These are phyloP conservation scores for Yarrowia sp. DNA, from an alignment of 805 yeast species.

Conservation along the genomic window DNA sequence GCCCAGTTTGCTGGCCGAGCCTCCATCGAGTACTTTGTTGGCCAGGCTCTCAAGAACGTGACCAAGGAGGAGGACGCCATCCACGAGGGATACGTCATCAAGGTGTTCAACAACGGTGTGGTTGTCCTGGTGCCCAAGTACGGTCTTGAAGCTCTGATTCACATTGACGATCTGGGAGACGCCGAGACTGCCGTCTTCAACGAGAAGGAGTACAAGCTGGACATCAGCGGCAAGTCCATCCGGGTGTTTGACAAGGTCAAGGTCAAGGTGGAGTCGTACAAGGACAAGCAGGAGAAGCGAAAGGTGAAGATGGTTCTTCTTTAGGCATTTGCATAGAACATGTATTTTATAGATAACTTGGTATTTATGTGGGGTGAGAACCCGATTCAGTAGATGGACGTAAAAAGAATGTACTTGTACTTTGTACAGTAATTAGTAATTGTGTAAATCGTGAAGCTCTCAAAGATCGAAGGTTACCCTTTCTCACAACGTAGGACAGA, in stretches of 20 bases:
- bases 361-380: background rate
- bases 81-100: conserved; percentile 90
- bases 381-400: no score
- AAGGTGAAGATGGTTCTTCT: conserved; percentile 70
- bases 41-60: conserved; percentile 75
- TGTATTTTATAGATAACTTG: conserved; percentile 36
- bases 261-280: conserved; percentile 79
- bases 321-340: conserved; percentile 35
- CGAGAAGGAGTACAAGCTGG: conserved; percentile 77
- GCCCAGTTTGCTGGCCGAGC: conserved; percentile 99
- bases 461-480: no score
- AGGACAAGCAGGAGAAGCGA: conserved; percentile 88
- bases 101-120: conserved; percentile 92
- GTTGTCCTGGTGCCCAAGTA: conserved; percentile 94
- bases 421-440: no score
- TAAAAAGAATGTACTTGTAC: no score
- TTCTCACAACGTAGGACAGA: no score
- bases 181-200: conserved; percentile 68
- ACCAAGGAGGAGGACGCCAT: conserved; percentile 71
- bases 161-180: conserved; percentile 72
- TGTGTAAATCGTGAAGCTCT: no score
- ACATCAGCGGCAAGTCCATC: conserved; percentile 60
- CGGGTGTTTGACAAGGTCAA: conserved; percentile 84
- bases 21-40: conserved; percentile 95
- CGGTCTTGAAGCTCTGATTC: conserved; percentile 94